Percentiles rank a stretch among this genome's conserved stretches.
Evolutionary conservation across 768 basidiomycete species (phyloP).

Genomic region (Amanita exitialis): DNA sequence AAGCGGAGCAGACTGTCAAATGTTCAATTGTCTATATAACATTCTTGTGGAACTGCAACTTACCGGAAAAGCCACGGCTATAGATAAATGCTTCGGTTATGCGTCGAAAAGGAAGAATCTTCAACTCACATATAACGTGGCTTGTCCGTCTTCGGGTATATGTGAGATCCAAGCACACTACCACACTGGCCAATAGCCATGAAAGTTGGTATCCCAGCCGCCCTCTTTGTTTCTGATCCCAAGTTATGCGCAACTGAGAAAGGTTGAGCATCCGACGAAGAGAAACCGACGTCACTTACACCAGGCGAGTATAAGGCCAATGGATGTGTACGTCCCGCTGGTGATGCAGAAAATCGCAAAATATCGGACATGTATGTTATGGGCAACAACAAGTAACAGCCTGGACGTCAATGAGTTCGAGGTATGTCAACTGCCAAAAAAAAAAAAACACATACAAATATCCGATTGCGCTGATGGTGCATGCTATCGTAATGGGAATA

Average conservation of each 20-base stretch:
- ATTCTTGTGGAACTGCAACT: conserved; percentile 10
- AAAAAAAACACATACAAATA: conserved; percentile 38
- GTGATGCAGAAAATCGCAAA: conserved; percentile 75
- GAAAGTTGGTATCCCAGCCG: conserved; percentile 68
- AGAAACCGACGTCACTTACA: conserved; percentile 32
- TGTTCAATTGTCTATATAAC: not conserved
- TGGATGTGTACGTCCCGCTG: conserved; percentile 67
- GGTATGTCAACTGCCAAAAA: not conserved
- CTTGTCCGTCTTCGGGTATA: conserved; percentile 55
- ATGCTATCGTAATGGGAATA: conserved; percentile 32
- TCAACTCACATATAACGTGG: conserved; percentile 52
- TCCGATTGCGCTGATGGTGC: conserved; percentile 41
- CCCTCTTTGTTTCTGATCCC: conserved; percentile 70
- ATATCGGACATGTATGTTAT: conserved; percentile 56
- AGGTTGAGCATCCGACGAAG: conserved; percentile 1
- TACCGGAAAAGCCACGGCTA: conserved; percentile 52
- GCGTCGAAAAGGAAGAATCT: no score
- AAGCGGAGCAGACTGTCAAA: conserved; percentile 32
- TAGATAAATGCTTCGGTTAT: not conserved
- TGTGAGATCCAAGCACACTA: conserved; percentile 64
- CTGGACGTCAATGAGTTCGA: conserved; percentile 17
- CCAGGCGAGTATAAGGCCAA: conserved; percentile 71
- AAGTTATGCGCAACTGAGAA: conserved; percentile 57
- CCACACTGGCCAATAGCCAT: conserved; percentile 78
- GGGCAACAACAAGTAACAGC: conserved; percentile 42